These are phyloP conservation scores for Isabelozyma gotoi DNA, from an alignment of 805 yeast species.

Conservation along the genomic window DNA sequence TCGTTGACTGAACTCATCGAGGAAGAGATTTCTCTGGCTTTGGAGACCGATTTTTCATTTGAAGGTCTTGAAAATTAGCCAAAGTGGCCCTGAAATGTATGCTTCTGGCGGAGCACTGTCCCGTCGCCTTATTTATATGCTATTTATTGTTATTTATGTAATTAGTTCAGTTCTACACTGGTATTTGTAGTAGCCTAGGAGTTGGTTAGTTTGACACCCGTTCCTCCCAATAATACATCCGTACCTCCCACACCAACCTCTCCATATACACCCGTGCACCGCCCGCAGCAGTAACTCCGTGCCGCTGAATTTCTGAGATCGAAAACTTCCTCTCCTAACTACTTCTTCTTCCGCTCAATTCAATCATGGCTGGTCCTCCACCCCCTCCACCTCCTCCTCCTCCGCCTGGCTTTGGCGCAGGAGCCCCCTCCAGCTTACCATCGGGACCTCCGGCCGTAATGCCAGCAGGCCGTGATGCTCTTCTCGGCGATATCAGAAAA, in stretches of 20 bases:
- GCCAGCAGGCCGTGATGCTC: constrained; percentile 39
- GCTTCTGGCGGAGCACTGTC: background rate
- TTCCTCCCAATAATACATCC: too few relatives aligned
- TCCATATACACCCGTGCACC: background rate
- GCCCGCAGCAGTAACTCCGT: too few relatives aligned
- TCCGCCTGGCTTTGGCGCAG: constrained; percentile 7
- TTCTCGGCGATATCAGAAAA: constrained; percentile 81
- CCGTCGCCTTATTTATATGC: background rate
- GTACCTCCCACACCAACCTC: too few relatives aligned
- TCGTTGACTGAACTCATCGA: constrained; percentile 33
- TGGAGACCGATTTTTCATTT: constrained; percentile 19
- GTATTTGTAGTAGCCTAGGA: too few relatives aligned
- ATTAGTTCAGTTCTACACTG: too few relatives aligned
- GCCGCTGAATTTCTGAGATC: background rate
- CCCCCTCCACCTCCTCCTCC: constrained; percentile 30
- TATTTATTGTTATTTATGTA: too few relatives aligned
- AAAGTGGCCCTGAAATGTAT: background rate
- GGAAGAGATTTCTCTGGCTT: constrained; percentile 29
- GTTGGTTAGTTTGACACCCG: too few relatives aligned
- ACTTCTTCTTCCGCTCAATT: background rate
- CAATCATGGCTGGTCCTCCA: constrained; percentile 27
- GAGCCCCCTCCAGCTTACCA: constrained; percentile 5
- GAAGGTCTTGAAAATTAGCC: constrained; percentile 11
- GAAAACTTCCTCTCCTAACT: background rate
- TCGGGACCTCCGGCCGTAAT: constrained; percentile 21